A percentile compares a stretch with the other conserved stretches of the same genome.
Conservation (phyloP, 2,329 filamentous ascomycete genomes). For the Penicillium expansum region DNA sequence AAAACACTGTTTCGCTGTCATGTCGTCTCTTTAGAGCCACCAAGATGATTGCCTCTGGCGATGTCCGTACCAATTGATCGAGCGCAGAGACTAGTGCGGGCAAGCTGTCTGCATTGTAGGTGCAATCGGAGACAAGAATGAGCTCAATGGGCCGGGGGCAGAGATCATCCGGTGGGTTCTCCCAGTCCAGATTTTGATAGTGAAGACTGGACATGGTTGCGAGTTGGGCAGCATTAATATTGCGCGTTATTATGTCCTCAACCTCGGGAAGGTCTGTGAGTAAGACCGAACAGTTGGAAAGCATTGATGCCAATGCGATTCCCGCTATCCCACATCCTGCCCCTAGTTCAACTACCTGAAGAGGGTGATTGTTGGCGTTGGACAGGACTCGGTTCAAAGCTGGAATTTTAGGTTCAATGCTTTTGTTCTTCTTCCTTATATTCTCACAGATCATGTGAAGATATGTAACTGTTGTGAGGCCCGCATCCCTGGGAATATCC, state of each 20-base stretch:
- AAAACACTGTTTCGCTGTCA: constrained; percentile 64
- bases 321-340: constrained; percentile 68
- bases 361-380: constrained; percentile 26
- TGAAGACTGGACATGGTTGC: constrained; percentile 44
- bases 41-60: constrained; percentile 52
- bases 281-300: constrained; percentile 52
- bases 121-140: constrained; percentile 67
- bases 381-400: constrained; percentile 36
- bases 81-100: constrained; percentile 62
- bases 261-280: constrained; percentile 67
- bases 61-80: constrained; percentile 45
- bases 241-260: constrained; percentile 57
- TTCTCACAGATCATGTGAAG: constrained; percentile 27
- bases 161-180: constrained; percentile 50
- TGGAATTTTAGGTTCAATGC: constrained; percentile 22
- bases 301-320: constrained; percentile 57
- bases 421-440: constrained; percentile 30
- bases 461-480: constrained; percentile 56
- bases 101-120: constrained; percentile 68
- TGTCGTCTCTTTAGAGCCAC: constrained; percentile 68
- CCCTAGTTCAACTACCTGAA: constrained; percentile 63
- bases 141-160: constrained; percentile 51
- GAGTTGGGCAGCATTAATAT: constrained; percentile 49
- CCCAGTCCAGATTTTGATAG: constrained; percentile 63
- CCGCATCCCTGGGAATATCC: constrained; percentile 52